A percentile compares a stretch with the other conserved stretches of the same genome.
phyloP scores from a whole-genome alignment of 2,329 filamentous ascomycete species.

The Pyrenochaeta sp. region DNA sequence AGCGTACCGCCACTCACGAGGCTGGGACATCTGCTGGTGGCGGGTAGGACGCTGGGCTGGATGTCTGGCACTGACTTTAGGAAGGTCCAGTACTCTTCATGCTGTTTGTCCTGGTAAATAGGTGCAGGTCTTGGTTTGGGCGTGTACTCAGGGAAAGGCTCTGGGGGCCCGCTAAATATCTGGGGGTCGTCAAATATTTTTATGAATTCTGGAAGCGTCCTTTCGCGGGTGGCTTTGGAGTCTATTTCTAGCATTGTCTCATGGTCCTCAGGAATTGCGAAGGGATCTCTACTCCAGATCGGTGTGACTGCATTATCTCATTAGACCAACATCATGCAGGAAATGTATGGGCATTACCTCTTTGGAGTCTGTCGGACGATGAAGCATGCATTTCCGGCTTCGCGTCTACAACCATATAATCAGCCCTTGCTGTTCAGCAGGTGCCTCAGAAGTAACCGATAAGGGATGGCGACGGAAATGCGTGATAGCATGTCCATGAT shows the following conservation, averaged over 20 bases:
- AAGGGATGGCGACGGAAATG: neutral
- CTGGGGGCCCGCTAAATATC: neutral
- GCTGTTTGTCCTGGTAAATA: conserved; percentile 5
- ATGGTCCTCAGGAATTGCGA: neutral
- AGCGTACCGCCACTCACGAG: conserved; percentile 25
- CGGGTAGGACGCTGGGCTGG: conserved; percentile 2
- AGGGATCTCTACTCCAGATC: neutral
- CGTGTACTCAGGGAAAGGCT: neutral
- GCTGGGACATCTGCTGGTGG: conserved; percentile 22
- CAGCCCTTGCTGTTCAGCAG: neutral
- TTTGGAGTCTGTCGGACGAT: neutral
- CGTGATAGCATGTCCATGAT: neutral
- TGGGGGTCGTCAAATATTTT: neutral
- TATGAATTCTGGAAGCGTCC: neutral
- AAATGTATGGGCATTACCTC: neutral
- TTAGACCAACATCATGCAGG: neutral
- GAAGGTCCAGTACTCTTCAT: conserved; percentile 8
- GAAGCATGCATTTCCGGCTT: neutral
- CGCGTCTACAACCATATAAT: neutral
- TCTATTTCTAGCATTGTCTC: too few species aligned
- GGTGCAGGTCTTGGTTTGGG: conserved; percentile 4
- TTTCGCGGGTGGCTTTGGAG: neutral
- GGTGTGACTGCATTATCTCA: neutral
- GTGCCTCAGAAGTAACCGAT: too few species aligned
- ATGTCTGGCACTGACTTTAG: conserved; percentile 7